Conservation (phyloP, 2,329 filamentous ascomycete genomes). For the Ilyonectria mors-panacis region DNA sequence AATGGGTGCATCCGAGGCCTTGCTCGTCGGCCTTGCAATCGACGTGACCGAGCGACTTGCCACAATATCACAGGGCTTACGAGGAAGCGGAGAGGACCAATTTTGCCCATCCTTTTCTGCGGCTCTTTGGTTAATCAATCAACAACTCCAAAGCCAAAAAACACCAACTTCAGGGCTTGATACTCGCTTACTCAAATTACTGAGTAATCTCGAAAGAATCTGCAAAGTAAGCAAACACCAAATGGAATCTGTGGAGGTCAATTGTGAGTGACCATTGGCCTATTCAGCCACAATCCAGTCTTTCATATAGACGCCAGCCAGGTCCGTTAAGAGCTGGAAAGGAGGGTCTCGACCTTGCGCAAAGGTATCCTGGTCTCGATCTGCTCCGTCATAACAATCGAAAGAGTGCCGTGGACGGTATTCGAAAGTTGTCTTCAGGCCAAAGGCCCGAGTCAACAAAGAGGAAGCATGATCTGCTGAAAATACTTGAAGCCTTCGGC, state of each 20-base stretch:
- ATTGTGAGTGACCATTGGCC: not conserved
- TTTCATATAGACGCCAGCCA: not conserved
- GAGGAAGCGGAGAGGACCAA: not conserved
- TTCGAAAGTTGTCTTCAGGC: not conserved
- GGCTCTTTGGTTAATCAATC: slow-evolving; percentile 2
- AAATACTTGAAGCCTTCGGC: not conserved
- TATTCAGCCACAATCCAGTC: not conserved
- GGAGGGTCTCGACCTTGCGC: not conserved
- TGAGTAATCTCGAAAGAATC: slow-evolving; percentile 7
- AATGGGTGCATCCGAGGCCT: not conserved
- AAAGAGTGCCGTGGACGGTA: slow-evolving; percentile 1
- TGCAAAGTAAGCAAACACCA: not conserved
- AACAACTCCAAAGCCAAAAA: not conserved
- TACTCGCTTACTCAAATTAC: not conserved
- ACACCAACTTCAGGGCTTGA: not conserved
- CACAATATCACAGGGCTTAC: not conserved
- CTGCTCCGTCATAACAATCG: slow-evolving; percentile 1
- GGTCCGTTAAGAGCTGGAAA: not conserved
- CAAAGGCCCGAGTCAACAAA: slow-evolving; percentile 3
- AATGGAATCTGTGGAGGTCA: not conserved
- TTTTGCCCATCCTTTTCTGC: not conserved
- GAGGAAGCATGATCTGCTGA: not conserved
- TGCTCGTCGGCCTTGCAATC: not conserved
- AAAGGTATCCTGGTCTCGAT: not conserved
- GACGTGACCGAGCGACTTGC: slow-evolving; percentile 1